Evolutionary conservation across 345 rosid genomes (phyloP).

Genomic region (Clarkia xantiana): DNA sequence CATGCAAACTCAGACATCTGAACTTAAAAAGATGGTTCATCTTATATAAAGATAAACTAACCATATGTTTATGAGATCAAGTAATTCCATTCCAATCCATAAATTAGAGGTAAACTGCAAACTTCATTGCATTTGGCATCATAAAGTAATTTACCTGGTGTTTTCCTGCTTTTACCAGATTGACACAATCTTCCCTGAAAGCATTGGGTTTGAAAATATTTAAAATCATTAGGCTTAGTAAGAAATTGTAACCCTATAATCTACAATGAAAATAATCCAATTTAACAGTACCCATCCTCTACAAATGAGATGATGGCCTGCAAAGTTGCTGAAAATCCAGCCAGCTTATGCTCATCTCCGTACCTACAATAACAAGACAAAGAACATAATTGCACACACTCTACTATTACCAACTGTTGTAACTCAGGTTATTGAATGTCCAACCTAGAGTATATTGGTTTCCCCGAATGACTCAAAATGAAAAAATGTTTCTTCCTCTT

Average conservation of each 20-base stretch:
- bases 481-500: conserved; percentile 98
- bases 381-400: not conserved
- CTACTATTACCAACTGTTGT: not conserved
- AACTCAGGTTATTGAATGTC: conserved; percentile 8
- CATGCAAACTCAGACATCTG: no score
- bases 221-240: not conserved
- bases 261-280: not conserved
- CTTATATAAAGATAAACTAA: no score
- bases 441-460: conserved; percentile 96
- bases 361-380: conserved; percentile 34
- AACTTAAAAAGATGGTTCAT: no score
- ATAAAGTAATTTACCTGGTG: conserved; percentile 50
- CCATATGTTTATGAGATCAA: no score
- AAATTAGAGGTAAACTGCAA: no score
- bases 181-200: conserved; percentile 66
- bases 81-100: no score
- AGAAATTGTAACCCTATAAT: not conserved
- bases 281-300: conserved; percentile 58
- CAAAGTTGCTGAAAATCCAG: conserved; percentile 94
- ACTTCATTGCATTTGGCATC: not conserved
- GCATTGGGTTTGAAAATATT: conserved; percentile 10
- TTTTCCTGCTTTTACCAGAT: conserved; percentile 75
- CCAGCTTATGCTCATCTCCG: conserved; percentile 96
- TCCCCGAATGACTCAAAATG: conserved; percentile 88
- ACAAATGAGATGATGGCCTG: conserved; percentile 98